Percentiles rank a stretch among this genome's conserved stretches.
These are phyloP conservation scores for Pseudozyma hubeiensis DNA, from an alignment of 1,284 basidiomycete species.

Conservation along the genomic window DNA sequence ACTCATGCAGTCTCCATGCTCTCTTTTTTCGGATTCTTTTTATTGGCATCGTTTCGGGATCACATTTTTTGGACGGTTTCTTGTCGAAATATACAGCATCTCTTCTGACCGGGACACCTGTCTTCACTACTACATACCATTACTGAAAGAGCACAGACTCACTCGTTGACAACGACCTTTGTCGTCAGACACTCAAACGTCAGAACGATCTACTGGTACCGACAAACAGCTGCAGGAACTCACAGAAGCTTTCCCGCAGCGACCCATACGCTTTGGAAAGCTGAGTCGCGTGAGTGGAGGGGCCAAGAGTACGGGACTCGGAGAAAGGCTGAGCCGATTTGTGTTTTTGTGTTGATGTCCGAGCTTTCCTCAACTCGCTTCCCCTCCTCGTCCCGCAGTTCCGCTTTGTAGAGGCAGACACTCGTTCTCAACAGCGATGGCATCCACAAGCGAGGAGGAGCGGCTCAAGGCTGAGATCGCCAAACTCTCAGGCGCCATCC, in stretches of 20 bases:
- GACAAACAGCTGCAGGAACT: too few species aligned
- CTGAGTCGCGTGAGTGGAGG: constrained; percentile 25
- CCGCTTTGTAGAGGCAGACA: neutral
- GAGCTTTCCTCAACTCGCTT: constrained; percentile 6
- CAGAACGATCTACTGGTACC: too few species aligned
- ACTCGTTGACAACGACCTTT: too few species aligned
- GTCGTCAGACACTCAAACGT: too few species aligned
- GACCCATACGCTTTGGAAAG: neutral
- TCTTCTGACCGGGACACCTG: too few species aligned
- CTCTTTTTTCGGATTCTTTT: constrained; percentile 4
- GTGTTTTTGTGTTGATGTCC: constrained; percentile 9
- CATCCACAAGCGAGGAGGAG: constrained; percentile 48
- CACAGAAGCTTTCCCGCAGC: too few species aligned
- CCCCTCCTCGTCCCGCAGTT: neutral
- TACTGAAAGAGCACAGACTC: too few species aligned
- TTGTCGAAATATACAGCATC: too few species aligned
- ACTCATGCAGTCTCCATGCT: constrained; percentile 55
- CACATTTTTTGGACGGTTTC: neutral
- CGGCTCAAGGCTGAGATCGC: constrained; percentile 62
- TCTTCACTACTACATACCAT: too few species aligned
- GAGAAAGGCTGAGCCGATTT: neutral
- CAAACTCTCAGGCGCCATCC: constrained; percentile 62
- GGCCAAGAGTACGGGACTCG: constrained; percentile 23
- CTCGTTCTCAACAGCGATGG: constrained; percentile 6
- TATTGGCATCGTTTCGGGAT: neutral